Conservation (phyloP, 305 asterid genomes). For the Nicotiana rustica region DNA sequence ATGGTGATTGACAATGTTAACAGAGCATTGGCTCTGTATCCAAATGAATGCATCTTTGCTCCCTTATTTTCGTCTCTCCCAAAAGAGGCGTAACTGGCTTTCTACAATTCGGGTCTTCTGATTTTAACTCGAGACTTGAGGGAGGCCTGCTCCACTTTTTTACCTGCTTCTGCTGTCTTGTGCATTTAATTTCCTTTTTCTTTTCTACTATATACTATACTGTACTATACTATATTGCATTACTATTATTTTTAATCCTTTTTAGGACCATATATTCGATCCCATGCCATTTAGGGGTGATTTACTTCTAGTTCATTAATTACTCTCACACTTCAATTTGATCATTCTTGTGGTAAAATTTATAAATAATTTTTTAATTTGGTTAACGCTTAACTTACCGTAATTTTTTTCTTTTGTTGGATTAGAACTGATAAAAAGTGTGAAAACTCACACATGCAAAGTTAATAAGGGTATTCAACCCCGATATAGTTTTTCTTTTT, state of each 20-base stretch:
- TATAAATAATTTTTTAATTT: too few species aligned
- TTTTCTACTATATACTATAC: neutral
- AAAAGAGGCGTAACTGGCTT: conserved; percentile 3
- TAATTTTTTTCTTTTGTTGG: neutral
- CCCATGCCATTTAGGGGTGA: neutral
- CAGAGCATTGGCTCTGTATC: conserved; percentile 84
- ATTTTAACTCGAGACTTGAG: neutral
- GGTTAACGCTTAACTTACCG: too few species aligned
- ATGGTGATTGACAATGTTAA: conserved; percentile 75
- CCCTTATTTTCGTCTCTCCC: neutral
- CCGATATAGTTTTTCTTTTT: too few species aligned
- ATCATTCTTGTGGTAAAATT: too few species aligned
- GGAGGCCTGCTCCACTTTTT: neutral
- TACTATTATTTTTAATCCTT: too few species aligned
- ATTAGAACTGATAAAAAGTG: neutral
- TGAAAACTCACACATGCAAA: neutral
- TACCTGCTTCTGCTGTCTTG: neutral
- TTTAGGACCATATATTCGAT: neutral
- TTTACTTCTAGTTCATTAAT: neutral
- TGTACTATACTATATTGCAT: too few species aligned
- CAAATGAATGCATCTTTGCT: conserved; percentile 69
- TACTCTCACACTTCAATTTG: too few species aligned
- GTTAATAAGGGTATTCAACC: neutral
- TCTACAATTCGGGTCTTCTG: conserved; percentile 1
- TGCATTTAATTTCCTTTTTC: neutral